Evolutionary conservation across 495 filamentous ascomycete genomes (phyloP).

Genomic region (Daldinia loculata): DNA sequence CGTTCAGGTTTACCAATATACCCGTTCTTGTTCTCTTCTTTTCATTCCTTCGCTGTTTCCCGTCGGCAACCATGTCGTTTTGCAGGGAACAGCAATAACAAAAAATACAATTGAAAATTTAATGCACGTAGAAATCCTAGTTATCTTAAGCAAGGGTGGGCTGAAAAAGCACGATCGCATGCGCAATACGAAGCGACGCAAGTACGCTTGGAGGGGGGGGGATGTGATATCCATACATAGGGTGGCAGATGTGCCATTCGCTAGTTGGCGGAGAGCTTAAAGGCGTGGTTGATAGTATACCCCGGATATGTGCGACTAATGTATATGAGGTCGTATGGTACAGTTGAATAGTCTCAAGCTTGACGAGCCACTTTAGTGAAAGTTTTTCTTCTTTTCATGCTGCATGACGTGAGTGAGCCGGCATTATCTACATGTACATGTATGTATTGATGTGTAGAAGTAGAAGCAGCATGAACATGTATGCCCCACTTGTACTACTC

Average conservation of each 20-base stretch:
- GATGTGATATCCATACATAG: slow-evolving; percentile 30
- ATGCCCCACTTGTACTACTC: neutral
- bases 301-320: slow-evolving; percentile 45
- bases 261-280: slow-evolving; percentile 31
- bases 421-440: neutral
- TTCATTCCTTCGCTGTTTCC: slow-evolving; percentile 37
- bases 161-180: slow-evolving; percentile 29
- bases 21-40: slow-evolving; percentile 48
- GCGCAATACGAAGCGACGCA: slow-evolving; percentile 36
- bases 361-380: slow-evolving; percentile 12
- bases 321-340: slow-evolving; percentile 54
- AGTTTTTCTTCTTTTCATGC: neutral
- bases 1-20: slow-evolving; percentile 46
- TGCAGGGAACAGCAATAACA: slow-evolving; percentile 20
- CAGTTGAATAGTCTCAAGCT: slow-evolving; percentile 35
- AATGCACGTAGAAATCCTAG: slow-evolving; percentile 32
- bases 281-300: slow-evolving; percentile 44
- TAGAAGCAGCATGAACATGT: neutral
- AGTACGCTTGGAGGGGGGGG: slow-evolving; percentile 9
- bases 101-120: slow-evolving; percentile 35
- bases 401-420: slow-evolving; percentile 3
- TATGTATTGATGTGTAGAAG: no score
- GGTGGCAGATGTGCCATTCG: slow-evolving; percentile 22
- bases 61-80: slow-evolving; percentile 14
- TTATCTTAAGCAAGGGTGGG: slow-evolving; percentile 23